A percentile compares a stretch with the other conserved stretches of the same genome.
These are phyloP conservation scores for Blastobotrys aristatus DNA, from an alignment of 1,139 yeast genomes.

Conservation along the genomic window DNA sequence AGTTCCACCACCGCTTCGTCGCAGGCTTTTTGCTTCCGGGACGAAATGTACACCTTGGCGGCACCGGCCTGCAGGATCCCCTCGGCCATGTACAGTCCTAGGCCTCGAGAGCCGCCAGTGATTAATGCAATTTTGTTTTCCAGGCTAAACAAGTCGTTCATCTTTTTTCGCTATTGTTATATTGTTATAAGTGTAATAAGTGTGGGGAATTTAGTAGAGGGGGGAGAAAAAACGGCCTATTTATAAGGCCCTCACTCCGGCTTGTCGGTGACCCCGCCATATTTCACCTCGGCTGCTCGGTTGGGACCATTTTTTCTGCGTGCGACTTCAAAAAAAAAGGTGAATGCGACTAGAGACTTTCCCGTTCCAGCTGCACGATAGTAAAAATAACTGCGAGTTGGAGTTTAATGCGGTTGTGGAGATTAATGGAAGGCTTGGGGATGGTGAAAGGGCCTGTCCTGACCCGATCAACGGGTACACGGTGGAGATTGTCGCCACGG, in stretches of 20 bases:
- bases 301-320: too few relatives aligned
- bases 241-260: too few relatives aligned
- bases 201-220: neutral
- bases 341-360: neutral
- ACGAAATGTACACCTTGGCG: slow-evolving; percentile 55
- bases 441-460: neutral
- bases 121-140: slow-evolving; percentile 61
- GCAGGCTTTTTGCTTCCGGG: slow-evolving; percentile 63
- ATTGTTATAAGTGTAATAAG: too few relatives aligned
- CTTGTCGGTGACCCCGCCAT: too few relatives aligned
- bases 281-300: too few relatives aligned
- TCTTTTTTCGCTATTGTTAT: neutral
- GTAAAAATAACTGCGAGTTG: neutral
- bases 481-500: neutral
- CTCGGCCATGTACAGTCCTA: slow-evolving; percentile 67
- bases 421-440: neutral
- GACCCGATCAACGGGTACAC: slow-evolving; percentile 3
- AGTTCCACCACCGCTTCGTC: slow-evolving; percentile 52
- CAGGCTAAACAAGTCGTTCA: slow-evolving; percentile 16
- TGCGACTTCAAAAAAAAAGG: too few relatives aligned
- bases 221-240: neutral
- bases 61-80: slow-evolving; percentile 62
- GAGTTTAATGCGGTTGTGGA: neutral
- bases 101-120: slow-evolving; percentile 79
- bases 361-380: neutral